Conservation (phyloP, 306 rosid species). For the Oemleria cerasiformis region DNA sequence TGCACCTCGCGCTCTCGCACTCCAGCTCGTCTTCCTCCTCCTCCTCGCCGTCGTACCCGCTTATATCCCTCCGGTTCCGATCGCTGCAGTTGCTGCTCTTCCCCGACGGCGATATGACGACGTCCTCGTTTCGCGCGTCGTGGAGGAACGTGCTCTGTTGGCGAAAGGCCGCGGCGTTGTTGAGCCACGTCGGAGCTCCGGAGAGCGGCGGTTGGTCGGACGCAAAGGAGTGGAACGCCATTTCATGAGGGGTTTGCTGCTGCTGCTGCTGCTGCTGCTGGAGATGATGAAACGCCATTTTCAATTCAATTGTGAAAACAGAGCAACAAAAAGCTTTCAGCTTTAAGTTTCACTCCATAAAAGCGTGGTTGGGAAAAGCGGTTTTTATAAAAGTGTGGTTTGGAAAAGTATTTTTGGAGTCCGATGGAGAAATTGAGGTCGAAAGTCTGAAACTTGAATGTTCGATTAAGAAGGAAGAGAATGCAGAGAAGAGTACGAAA, state of each 20-base stretch:
- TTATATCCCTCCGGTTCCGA: constrained; percentile 23
- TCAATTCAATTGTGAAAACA: neutral
- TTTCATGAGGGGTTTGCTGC: constrained; percentile 36
- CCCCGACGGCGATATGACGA: constrained; percentile 15
- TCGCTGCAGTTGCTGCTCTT: constrained; percentile 29
- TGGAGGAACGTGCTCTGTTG: constrained; percentile 54
- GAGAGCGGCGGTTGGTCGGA: constrained; percentile 22
- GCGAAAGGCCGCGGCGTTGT: constrained; percentile 38
- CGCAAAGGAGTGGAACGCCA: constrained; percentile 53
- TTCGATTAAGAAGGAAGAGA: neutral
- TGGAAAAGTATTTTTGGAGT: neutral
- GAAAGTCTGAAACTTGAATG: constrained; percentile 3
- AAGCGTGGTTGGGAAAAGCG: neutral
- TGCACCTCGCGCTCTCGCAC: constrained; percentile 42
- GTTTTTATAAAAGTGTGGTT: neutral
- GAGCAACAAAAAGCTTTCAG: neutral
- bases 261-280: constrained; percentile 31
- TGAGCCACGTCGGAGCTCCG: constrained; percentile 53
- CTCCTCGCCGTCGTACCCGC: constrained; percentile 17
- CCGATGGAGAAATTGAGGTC: neutral
- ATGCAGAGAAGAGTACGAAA: neutral
- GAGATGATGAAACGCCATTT: constrained; percentile 68
- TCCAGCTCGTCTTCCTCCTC: constrained; percentile 22
- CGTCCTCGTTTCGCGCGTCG: constrained; percentile 28
- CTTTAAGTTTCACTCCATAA: neutral